Base-by-base conservation (phyloP, 2,329 filamentous ascomycete genomes). In the Elsinoe necatrix region DNA sequence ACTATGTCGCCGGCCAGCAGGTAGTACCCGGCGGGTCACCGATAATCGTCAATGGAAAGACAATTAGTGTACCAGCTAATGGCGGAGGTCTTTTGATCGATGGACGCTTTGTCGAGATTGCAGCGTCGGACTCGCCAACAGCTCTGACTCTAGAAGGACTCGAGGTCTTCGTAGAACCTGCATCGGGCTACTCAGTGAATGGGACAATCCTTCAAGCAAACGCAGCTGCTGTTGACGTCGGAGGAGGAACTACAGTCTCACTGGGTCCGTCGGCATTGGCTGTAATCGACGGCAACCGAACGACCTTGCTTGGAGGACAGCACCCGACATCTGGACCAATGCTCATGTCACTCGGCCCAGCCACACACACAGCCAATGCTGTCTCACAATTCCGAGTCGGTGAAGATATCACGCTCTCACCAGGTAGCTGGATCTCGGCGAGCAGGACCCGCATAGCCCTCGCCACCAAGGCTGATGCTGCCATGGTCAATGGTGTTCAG, bases 311-410 rank as follows among this genome's bases (percentile, higher is more conserved):
- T 4, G 25, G 23, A 31, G 60, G 60, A 23, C 59, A 12, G 61
- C 64, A 11, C 62, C 62, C 45, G 66, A 67, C 51, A 27, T 56
- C 31, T 12, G 55, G 57, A 18, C 43, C 50, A 14, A 39, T 57
- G n/a, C 57, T 74, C 6, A 58, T 76, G 34, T 75, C 71, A 1
- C 62, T 77, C 18, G 73, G 72, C 11, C 67, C 66, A 0, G 63
- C 66, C 1, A 70, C 66, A 1, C 66, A 73, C 27, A 74, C 72
- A 1, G 71, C 71, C 1, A 75, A 76, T 61, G 73, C 73, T 31
- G 72, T 73, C 2, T 75, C 73, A 0, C 73, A 76, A 39, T 76
- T 72, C 64, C 70, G 69, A 48, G 60, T 77, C 4, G 69, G 59
- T 1, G 66, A 71, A 1, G 72, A 71, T 6, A 65, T 70, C 42